Evolutionary conservation across 495 filamentous ascomycete species (phyloP), one percentile per base, ranked within the genome.

Genomic region (Podospora conica): DNA sequence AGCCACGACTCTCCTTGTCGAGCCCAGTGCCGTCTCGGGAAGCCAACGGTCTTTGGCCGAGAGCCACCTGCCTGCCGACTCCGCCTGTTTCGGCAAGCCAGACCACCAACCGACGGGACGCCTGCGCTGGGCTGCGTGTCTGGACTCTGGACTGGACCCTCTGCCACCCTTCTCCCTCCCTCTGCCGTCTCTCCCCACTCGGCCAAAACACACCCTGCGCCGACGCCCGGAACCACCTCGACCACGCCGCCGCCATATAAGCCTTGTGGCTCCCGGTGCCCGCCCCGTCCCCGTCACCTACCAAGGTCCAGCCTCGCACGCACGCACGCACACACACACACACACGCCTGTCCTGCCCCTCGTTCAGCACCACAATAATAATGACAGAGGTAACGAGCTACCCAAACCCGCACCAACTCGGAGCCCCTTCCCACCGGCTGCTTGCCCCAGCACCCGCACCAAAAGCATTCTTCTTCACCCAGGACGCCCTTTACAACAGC

Each of bases 331-430:
- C 40, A 48, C 40, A 18, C 7, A 48, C 40, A 48, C 40, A 10
- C 29, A n/a, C 40, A 48, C 15, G 18, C n/a, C 40, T 48, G 40
- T 8, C 40, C 40, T 6, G 40, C 40, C n/a, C 53, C 10, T 27
- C 29, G 18, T 12, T 23, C 22, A 25, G 28, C 29, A 53, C 48
- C 53, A 61, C 29, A 71, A 69, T n/a, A 58, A 73, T n/a, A 58
- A 73, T 73, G 69, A 68, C 66, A 20, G 71, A 71, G 56, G 66
- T 73, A 57, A 67, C 65, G 48, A 28, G 27, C 33, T 71, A 67
- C 59, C 61, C 69, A 15, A 59, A 64, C 23, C 28, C 48, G 33
- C 68, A 70, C 27, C 60, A 40, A 20, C 63, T 72, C 48, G 72
- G 58, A 67, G 61, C 64, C 40, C 55, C 55, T 22, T 55, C 66